Base-by-base conservation (phyloP, 768 basidiomycete genomes). In the Lentinula guzmanii region DNA sequence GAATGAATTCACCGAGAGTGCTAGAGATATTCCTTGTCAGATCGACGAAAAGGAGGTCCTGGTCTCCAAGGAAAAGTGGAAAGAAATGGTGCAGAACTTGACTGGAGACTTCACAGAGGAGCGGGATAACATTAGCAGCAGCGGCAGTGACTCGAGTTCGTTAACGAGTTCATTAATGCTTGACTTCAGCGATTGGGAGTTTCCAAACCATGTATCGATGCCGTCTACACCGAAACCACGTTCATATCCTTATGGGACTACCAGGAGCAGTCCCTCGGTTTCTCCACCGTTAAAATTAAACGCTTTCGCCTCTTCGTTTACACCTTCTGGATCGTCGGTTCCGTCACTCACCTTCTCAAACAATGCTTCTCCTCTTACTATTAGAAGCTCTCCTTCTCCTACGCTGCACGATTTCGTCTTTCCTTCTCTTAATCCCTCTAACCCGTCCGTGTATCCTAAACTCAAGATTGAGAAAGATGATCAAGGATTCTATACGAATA, bases 151-250 rank as follows among this genome's bases (percentile, higher is more conserved):
- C 52, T 42, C 46, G 48, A 45, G 46, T 39, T 50, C 58, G 28
- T 56, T 56, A 11, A 13, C 55, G 13, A 56, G 55, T 15, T 56
- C 55, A 31, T 43, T 56, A 24, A 39, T 52, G 24, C 21, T 52
- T 39, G 51, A 50, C 48, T 43, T 24, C 28, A 24, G 37, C 37
- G 54, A 56, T 21, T 60, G 48, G 51, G 51, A 52, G 6, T 35
- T n/a, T 18, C 45, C 46, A 13, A 24, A 35, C 8, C 33, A 39
- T 39, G 58, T 75, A 77, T 5, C 53, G 11, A 74, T 74, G 63
- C 82, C 82, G n/a, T 75, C 77, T n/a, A 84, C 83, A 8, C 82
- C 83, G 11, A 78, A 77, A 54, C 74, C 75, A 37, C 76, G 71
- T 61, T 61, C 33, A 35, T 16, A n/a, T 45, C 34, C 58, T 18